A percentile compares a stretch with the other conserved stretches of the same genome.
These are phyloP conservation scores for Phaeodactylum tricornutum DNA, from an alignment of 108 stramenopile species.

Conservation along the genomic window DNA sequence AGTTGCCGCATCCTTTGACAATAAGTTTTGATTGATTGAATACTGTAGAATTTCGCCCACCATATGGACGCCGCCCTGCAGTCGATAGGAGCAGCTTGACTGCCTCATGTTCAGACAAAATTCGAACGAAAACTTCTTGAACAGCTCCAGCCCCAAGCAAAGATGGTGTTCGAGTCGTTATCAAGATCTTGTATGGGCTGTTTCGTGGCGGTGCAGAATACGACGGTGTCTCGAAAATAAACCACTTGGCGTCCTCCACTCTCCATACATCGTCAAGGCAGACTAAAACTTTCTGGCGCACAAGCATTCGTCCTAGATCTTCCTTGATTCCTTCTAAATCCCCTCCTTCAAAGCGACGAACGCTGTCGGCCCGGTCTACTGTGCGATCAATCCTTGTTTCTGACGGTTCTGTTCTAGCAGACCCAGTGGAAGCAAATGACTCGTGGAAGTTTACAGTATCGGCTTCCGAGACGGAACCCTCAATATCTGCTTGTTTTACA, in stretches of 20 bases:
- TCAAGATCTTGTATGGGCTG: conserved; percentile 49
- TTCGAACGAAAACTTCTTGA: conserved; percentile 82
- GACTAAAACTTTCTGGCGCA: conserved; percentile 53
- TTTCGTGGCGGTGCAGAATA: conserved; percentile 10
- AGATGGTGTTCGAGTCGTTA: conserved; percentile 66
- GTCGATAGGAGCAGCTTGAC: conserved; percentile 76
- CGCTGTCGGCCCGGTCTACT: conserved; percentile 41
- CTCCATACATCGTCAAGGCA: conserved; percentile 81
- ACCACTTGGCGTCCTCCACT: conserved; percentile 86
- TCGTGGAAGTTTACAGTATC: conserved; percentile 22
- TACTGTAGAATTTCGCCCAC: conserved; percentile 68
- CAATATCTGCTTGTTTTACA: conserved; percentile 43
- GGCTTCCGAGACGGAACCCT: conserved; percentile 15
- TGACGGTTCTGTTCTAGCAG: conserved; percentile 16
- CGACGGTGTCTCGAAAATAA: conserved; percentile 53
- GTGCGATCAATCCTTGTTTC: conserved; percentile 19
- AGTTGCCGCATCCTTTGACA: conserved; percentile 84
- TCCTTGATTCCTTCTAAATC: conserved; percentile 82
- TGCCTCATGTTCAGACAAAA: conserved; percentile 80
- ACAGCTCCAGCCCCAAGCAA: conserved; percentile 63
- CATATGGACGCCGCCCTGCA: conserved; percentile 73
- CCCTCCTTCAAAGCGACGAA: conserved; percentile 67
- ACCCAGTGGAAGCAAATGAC: conserved; percentile 18
- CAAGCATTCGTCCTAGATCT: conserved; percentile 50
- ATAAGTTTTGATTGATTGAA: conserved; percentile 76